Conservation (phyloP, 2,329 filamentous ascomycete genomes). For the Neoarthrinium moseri region DNA sequence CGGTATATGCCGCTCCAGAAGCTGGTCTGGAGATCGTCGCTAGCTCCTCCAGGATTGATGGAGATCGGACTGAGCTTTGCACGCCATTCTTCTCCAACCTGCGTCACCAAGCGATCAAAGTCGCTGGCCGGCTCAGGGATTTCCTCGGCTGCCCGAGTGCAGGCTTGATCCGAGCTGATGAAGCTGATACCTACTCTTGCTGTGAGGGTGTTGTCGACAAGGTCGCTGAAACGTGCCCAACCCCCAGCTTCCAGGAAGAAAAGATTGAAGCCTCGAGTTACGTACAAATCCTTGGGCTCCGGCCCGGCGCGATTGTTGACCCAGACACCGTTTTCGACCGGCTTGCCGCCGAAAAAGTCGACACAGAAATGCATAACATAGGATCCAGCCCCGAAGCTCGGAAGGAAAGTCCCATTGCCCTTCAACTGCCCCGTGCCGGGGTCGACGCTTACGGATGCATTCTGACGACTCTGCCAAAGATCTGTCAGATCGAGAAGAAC, state of each 20-base stretch:
- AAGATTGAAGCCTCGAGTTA: constrained; percentile 39
- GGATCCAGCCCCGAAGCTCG: constrained; percentile 59
- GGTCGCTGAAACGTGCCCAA: constrained; percentile 52
- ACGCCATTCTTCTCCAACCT: constrained; percentile 54
- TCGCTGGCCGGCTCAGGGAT: constrained; percentile 57
- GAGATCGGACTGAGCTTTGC: constrained; percentile 54
- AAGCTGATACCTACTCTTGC: constrained; percentile 64
- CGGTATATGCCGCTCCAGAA: constrained; percentile 65
- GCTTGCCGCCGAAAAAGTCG: constrained; percentile 4
- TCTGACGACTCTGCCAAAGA: constrained; percentile 48
- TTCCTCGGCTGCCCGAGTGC: constrained; percentile 59
- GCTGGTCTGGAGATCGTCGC: constrained; percentile 49
- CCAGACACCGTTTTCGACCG: constrained; percentile 8
- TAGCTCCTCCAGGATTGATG: constrained; percentile 46
- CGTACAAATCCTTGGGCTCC: constrained; percentile 33
- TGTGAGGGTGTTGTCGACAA: constrained; percentile 45
- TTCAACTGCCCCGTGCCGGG: constrained; percentile 49
- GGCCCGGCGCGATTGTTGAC: constrained; percentile 35
- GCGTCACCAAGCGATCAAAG: constrained; percentile 50
- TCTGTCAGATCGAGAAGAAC: constrained; percentile 62
- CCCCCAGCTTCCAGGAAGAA: constrained; percentile 47
- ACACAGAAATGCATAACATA: constrained; percentile 58
- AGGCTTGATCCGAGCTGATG: constrained; percentile 60
- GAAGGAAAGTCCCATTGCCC: constrained; percentile 56
- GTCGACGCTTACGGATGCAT: constrained; percentile 50